phyloP scores from a whole-genome alignment of 176 grass and related monocot species.

The Saccharum officinarum region DNA sequence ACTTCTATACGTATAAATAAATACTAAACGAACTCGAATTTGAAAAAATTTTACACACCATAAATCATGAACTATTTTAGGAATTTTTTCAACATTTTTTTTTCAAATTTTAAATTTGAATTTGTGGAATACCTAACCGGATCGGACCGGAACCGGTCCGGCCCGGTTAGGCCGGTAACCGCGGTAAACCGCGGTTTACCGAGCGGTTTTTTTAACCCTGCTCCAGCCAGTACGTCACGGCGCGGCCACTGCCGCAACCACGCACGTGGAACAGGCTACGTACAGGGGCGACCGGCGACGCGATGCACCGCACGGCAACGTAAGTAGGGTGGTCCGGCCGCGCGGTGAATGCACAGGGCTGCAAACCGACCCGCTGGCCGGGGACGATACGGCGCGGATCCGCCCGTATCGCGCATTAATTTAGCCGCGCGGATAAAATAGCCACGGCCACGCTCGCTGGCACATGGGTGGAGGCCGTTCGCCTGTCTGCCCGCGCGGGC shows the following conservation, averaged over 20 bases:
- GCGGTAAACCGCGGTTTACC: too few relatives aligned
- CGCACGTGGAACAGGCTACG: not conserved
- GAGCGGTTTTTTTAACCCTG: too few relatives aligned
- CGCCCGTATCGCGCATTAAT: not conserved
- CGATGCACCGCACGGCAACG: not conserved
- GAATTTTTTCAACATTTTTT: too few relatives aligned
- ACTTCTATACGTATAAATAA: too few relatives aligned
- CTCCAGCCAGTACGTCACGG: too few relatives aligned
- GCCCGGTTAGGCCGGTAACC: too few relatives aligned
- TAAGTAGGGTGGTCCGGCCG: not conserved
- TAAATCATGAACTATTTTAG: too few relatives aligned
- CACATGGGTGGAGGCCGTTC: slow-evolving; percentile 28
- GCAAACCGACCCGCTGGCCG: not conserved
- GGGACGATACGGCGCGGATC: not conserved
- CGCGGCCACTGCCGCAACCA: not conserved
- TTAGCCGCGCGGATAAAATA: not conserved
- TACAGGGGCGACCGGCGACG: not conserved
- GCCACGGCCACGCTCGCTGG: not conserved
- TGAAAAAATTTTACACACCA: too few relatives aligned
- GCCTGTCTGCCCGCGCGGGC: not conserved
- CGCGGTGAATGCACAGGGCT: not conserved
- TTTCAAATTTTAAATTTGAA: too few relatives aligned
- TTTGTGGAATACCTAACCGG: too few relatives aligned
- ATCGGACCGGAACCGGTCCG: too few relatives aligned
- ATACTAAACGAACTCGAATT: too few relatives aligned